Percentiles rank a stretch among this genome's conserved stretches.
Conservation (phyloP, 257 asterid genomes). For the Ilex aquifolium region DNA sequence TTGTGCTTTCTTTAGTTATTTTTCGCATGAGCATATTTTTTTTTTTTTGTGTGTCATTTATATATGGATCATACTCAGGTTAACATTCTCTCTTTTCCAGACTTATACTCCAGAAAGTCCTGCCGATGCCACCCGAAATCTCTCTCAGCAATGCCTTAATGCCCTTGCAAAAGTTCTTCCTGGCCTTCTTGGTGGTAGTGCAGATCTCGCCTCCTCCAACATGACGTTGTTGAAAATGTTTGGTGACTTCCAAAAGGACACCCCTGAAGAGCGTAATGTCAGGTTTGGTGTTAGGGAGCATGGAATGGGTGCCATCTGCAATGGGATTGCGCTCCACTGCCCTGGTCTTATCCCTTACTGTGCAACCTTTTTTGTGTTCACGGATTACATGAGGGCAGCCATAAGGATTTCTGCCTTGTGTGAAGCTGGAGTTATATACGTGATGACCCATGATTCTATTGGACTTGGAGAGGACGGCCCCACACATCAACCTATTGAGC, state of each 20-base stretch:
- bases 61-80: neutral
- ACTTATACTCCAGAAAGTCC: slow-evolving; percentile 72
- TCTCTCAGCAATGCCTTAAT: slow-evolving; percentile 62
- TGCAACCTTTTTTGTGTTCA: slow-evolving; percentile 6
- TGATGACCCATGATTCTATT: slow-evolving; percentile 7
- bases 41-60: too few species aligned
- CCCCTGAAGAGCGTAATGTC: slow-evolving; percentile 73
- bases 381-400: slow-evolving; percentile 8
- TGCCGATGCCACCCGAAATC: slow-evolving; percentile 69
- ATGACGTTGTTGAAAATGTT: slow-evolving; percentile 74
- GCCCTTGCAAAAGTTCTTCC: slow-evolving; percentile 82
- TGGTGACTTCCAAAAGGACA: slow-evolving; percentile 71
- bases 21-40: too few species aligned
- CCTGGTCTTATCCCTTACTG: neutral
- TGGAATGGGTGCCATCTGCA: slow-evolving; percentile 8
- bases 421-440: slow-evolving; percentile 1
- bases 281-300: slow-evolving; percentile 28
- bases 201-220: slow-evolving; percentile 89
- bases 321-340: slow-evolving; percentile 5
- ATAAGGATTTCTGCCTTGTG: neutral
- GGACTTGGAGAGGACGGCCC: slow-evolving; percentile 14
- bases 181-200: slow-evolving; percentile 81
- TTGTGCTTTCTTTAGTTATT: neutral
- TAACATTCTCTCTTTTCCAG: slow-evolving; percentile 24
- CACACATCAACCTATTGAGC: slow-evolving; percentile 11